Evolutionary conservation across 1,284 basidiomycete genomes (phyloP).

Genomic region (Ceratobasidium sp.): DNA sequence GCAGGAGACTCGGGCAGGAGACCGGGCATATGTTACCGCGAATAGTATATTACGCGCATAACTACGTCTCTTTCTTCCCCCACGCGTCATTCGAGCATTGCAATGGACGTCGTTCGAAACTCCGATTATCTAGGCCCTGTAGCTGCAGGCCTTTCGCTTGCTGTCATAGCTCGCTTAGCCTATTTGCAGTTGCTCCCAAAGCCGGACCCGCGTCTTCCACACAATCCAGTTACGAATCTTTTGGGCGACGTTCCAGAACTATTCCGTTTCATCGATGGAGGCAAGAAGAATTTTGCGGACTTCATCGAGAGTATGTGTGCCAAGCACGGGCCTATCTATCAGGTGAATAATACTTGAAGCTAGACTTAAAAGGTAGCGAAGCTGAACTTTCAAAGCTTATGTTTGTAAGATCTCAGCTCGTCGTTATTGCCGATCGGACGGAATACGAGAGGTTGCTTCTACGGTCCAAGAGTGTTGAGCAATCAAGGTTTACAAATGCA

Average conservation of each 20-base stretch:
- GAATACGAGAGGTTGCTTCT: constrained; percentile 21
- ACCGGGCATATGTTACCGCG: too few species aligned
- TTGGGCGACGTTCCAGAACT: constrained; percentile 22
- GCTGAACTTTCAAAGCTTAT: neutral
- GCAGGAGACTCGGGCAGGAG: too few species aligned
- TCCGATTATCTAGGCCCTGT: neutral
- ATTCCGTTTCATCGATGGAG: neutral
- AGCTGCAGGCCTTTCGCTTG: neutral
- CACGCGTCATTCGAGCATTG: too few species aligned
- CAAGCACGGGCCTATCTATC: constrained; percentile 18
- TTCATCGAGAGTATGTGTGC: neutral
- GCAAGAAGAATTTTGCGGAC: neutral
- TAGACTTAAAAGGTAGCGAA: too few species aligned
- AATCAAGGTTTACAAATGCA: constrained; percentile 22
- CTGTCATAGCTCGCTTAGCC: neutral
- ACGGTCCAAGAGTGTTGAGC: constrained; percentile 6
- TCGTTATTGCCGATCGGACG: constrained; percentile 23
- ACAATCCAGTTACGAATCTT: constrained; percentile 22
- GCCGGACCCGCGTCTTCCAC: constrained; percentile 24
- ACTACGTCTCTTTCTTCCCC: too few species aligned
- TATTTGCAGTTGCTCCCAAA: neutral
- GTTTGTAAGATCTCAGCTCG: neutral
- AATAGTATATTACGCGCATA: neutral
- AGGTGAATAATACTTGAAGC: neutral
- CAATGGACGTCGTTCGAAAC: neutral